phyloP scores from a whole-genome alignment of 371 early-diverging fungal species.

The Mortierella sp. region DNA sequence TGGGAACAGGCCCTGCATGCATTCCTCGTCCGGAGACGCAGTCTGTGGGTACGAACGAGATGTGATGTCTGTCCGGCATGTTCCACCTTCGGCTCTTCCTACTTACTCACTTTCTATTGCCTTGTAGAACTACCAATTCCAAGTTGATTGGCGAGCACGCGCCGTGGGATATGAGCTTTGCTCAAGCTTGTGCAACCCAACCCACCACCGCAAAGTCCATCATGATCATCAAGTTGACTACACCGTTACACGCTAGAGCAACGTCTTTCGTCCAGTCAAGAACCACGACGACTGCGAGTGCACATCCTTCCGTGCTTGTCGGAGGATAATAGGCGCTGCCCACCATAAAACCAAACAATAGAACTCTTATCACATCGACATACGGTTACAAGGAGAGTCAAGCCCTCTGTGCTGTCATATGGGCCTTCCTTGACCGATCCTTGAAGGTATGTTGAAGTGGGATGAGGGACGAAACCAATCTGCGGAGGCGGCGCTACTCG shows the following conservation, averaged over 20 bases:
- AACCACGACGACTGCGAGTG: slow-evolving; percentile 10
- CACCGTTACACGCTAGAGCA: slow-evolving; percentile 7
- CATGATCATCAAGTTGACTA: neutral
- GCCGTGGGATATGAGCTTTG: neutral
- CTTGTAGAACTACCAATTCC: slow-evolving; percentile 7
- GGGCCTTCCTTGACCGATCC: neutral
- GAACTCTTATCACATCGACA: neutral
- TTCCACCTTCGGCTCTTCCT: neutral
- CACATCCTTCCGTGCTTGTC: neutral
- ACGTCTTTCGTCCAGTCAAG: slow-evolving; percentile 19
- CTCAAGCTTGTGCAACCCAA: neutral
- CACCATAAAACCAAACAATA: neutral
- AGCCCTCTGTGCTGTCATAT: slow-evolving; percentile 9
- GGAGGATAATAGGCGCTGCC: neutral
- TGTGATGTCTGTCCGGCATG: slow-evolving; percentile 6
- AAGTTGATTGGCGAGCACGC: slow-evolving; percentile 12
- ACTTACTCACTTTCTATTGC: no score
- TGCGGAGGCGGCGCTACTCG: no score
- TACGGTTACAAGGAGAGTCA: no score
- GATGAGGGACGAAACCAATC: no score
- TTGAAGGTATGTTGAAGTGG: no score
- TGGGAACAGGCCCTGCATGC: slow-evolving; percentile 11
- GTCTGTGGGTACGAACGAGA: slow-evolving; percentile 6
- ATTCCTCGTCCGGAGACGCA: slow-evolving; percentile 7
- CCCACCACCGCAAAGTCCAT: no score